Conservation (phyloP, 129 eudicot genomes). For the Artemisia annua region DNA sequence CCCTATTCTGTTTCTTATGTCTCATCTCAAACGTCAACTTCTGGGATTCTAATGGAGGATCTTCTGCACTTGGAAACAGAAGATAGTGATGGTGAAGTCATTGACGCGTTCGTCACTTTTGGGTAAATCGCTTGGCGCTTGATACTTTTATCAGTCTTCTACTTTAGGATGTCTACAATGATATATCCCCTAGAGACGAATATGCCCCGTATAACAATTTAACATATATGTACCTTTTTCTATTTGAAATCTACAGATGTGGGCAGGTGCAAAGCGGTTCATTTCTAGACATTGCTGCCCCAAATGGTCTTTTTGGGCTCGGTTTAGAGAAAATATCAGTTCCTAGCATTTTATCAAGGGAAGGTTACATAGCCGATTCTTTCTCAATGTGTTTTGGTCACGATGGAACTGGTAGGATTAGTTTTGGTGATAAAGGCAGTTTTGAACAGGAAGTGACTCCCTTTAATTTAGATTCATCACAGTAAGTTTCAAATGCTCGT, state of each 20-base stretch:
- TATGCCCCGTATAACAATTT: neutral
- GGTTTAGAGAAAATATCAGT: slow-evolving; percentile 90
- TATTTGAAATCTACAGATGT: slow-evolving; percentile 56
- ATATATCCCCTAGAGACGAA: neutral
- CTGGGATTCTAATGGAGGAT: slow-evolving; percentile 91
- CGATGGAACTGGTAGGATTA: slow-evolving; percentile 85
- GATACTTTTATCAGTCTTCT: neutral
- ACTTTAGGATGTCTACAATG: neutral
- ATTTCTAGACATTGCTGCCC: slow-evolving; percentile 89
- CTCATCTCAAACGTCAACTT: slow-evolving; percentile 90
- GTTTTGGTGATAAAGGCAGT: slow-evolving; percentile 90
- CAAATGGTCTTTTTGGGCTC: slow-evolving; percentile 87
- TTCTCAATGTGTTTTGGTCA: slow-evolving; percentile 97
- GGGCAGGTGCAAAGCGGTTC: slow-evolving; percentile 97
- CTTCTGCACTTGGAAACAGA: slow-evolving; percentile 72
- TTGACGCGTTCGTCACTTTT: slow-evolving; percentile 70
- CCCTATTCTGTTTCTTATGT: slow-evolving; percentile 86
- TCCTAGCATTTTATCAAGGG: slow-evolving; percentile 68
- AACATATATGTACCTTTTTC: neutral
- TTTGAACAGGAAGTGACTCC: slow-evolving; percentile 86
- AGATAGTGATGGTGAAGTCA: slow-evolving; percentile 44
- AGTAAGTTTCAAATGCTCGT: slow-evolving; percentile 55
- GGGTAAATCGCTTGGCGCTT: slow-evolving; percentile 56
- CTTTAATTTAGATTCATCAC: slow-evolving; percentile 57
- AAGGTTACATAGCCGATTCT: slow-evolving; percentile 78